Conservation (phyloP, 345 rosid genomes). For the Theobroma cacao region DNA sequence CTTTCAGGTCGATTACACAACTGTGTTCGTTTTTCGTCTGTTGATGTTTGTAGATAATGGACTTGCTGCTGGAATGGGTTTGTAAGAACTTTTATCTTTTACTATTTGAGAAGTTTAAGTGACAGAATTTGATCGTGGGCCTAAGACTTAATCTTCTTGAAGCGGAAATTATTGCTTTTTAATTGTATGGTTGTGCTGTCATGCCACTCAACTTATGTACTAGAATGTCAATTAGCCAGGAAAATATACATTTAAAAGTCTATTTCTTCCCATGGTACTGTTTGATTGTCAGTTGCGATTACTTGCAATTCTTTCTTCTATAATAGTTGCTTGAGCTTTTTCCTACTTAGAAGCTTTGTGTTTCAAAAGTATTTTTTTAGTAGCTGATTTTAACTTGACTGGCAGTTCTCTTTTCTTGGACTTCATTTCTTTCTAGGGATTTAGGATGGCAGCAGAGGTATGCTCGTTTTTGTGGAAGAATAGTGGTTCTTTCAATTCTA, state of each 20-base stretch:
- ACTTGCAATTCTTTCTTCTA: neutral
- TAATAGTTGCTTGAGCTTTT: neutral
- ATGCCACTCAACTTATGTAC: neutral
- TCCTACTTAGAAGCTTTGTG: neutral
- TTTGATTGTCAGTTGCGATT: neutral
- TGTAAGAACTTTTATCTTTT: slow-evolving; percentile 50
- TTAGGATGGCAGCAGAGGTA: slow-evolving; percentile 96
- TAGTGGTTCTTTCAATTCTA: slow-evolving; percentile 72
- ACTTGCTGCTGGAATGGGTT: slow-evolving; percentile 95
- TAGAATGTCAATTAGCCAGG: neutral
- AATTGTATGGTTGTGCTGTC: neutral
- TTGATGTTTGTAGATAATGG: slow-evolving; percentile 96
- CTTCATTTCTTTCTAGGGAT: slow-evolving; percentile 53
- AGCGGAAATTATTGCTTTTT: neutral
- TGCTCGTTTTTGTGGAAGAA: slow-evolving; percentile 88
- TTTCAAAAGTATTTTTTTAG: neutral
- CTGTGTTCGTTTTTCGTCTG: slow-evolving; percentile 85
- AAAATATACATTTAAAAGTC: neutral
- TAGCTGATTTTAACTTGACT: slow-evolving; percentile 2
- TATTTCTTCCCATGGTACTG: neutral
- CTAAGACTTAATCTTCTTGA: neutral
- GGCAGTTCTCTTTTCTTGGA: slow-evolving; percentile 5
- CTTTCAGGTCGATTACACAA: slow-evolving; percentile 85
- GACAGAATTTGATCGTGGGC: neutral
- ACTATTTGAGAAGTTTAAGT: neutral